Evolutionary conservation across 106 monocot genomes (phyloP).

Genomic region (Narthecium ossifragum): DNA sequence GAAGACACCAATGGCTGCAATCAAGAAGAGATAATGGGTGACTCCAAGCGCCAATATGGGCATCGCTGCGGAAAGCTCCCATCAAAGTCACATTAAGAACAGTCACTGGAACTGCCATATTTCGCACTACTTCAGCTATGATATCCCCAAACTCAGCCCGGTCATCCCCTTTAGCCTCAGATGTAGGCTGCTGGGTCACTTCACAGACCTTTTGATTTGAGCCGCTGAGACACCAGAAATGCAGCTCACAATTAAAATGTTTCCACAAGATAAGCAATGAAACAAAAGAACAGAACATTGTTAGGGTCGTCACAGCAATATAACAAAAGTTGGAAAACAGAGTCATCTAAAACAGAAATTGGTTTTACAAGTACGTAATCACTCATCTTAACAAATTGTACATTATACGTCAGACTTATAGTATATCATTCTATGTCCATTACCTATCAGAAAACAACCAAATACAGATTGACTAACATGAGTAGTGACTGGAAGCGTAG

Average conservation of each 20-base stretch:
- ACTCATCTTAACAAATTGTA: too few relatives aligned
- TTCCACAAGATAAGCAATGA: too few relatives aligned
- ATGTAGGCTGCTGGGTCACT: conserved; percentile 43
- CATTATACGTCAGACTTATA: too few relatives aligned
- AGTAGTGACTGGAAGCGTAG: too few relatives aligned
- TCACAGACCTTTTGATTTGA: conserved; percentile 54
- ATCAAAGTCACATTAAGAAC: conserved; percentile 88
- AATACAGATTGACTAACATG: too few relatives aligned
- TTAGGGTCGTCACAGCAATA: too few relatives aligned
- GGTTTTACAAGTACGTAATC: too few relatives aligned
- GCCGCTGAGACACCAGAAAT: conserved; percentile 35
- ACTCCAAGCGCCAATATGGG: conserved; percentile 80
- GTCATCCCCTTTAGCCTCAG: conserved; percentile 47
- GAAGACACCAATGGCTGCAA: conserved; percentile 98
- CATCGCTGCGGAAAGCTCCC: conserved; percentile 87
- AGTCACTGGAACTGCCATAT: conserved; percentile 62
- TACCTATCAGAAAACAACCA: too few relatives aligned
- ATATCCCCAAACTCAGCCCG: conserved; percentile 66
- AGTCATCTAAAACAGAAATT: too few relatives aligned
- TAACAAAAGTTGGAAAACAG: too few relatives aligned
- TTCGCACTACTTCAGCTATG: conserved; percentile 51
- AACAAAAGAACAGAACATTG: too few relatives aligned
- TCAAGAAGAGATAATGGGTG: conserved; percentile 53
- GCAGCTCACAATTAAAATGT: not conserved
- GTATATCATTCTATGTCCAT: too few relatives aligned